Evolutionary conservation across 1,139 yeast genomes (phyloP).

Genomic region (Diutina pseudorugosa): DNA sequence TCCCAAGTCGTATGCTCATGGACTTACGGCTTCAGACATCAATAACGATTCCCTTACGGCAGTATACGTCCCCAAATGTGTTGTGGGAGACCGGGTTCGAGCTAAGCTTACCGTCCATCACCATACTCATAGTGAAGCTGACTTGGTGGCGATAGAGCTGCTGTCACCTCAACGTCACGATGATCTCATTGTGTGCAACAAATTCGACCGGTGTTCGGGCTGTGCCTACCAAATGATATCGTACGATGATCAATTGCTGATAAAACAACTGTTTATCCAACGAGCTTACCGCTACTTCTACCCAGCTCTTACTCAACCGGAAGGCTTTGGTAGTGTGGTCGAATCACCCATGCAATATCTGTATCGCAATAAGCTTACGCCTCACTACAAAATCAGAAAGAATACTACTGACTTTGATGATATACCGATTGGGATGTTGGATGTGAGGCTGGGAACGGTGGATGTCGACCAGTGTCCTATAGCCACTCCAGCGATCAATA

Average conservation of each 20-base stretch:
- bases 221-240: constrained; percentile 34
- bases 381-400: constrained; percentile 17
- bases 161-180: constrained; percentile 13
- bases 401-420: constrained; percentile 5
- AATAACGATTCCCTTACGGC: constrained; percentile 12
- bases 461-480: constrained; percentile 22
- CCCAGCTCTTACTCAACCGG: constrained; percentile 11
- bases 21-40: constrained; percentile 9
- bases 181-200: constrained; percentile 38
- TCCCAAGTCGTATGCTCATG: constrained; percentile 15
- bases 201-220: constrained; percentile 61
- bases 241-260: constrained; percentile 25
- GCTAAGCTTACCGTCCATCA: constrained; percentile 21
- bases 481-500: constrained; percentile 18
- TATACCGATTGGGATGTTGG: constrained; percentile 20
- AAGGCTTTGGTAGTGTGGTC: constrained; percentile 10
- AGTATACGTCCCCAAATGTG: constrained; percentile 25
- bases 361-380: constrained; percentile 27
- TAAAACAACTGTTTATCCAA: constrained; percentile 19
- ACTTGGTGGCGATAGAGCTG: constrained; percentile 12
- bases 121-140: constrained; percentile 19
- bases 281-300: constrained; percentile 24
- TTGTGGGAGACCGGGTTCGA: constrained; percentile 25
- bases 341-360: constrained; percentile 23
- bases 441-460: constrained; percentile 14